A percentile compares a stretch with the other conserved stretches of the same genome.
Conservation (phyloP, 495 filamentous ascomycete genomes). For the Aspergillus saccharolyticus region DNA sequence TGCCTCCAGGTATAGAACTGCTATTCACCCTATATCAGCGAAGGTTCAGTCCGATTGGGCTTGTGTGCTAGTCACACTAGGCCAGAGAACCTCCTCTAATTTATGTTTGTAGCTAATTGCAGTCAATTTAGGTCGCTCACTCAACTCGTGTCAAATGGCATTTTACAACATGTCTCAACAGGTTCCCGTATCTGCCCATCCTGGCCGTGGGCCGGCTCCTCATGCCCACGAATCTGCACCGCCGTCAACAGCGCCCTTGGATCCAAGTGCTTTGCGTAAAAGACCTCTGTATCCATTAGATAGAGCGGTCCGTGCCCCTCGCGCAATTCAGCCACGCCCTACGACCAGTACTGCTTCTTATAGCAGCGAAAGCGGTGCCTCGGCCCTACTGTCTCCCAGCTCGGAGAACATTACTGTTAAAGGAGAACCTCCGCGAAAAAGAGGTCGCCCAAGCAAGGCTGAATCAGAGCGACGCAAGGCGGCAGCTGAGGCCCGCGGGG, state of each 20-base stretch:
- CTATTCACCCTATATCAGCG: not conserved
- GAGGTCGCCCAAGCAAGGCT: constrained; percentile 55
- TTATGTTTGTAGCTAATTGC: constrained; percentile 11
- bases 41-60: not conserved
- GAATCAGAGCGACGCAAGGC: constrained; percentile 48
- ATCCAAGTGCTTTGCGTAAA: constrained; percentile 28
- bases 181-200: constrained; percentile 16
- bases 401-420: constrained; percentile 18
- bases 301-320: constrained; percentile 29
- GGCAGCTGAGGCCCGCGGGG: constrained; percentile 49
- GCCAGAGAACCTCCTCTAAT: not conserved
- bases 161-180: constrained; percentile 35
- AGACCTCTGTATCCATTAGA: constrained; percentile 32
- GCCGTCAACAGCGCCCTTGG: constrained; percentile 22
- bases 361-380: constrained; percentile 36
- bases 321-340: constrained; percentile 41
- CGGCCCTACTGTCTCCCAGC: constrained; percentile 35
- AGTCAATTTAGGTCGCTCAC: constrained; percentile 33
- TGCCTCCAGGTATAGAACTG: constrained; percentile 45
- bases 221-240: constrained; percentile 23
- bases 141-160: constrained; percentile 40
- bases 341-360: constrained; percentile 33
- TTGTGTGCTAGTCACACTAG: not conserved
- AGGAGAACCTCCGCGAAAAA: constrained; percentile 50
- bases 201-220: constrained; percentile 22